Evolutionary conservation across 176 grass and related monocot species (phyloP), one percentile per base, ranked within the genome.

Genomic region (Paspalum vaginatum): DNA sequence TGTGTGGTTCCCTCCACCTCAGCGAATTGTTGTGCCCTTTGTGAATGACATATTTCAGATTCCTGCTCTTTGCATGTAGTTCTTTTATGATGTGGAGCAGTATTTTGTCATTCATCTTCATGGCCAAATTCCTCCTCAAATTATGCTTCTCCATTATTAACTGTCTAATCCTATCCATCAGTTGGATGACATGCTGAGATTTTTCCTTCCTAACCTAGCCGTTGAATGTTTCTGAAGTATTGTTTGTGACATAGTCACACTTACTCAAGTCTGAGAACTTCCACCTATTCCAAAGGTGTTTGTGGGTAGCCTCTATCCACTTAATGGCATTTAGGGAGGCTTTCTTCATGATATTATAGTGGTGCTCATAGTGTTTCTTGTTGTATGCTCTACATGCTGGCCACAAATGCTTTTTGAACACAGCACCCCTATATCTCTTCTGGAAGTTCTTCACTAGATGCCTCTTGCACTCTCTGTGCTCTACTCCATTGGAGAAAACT

Each of bases 241-340:
- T 61, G 22, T 61, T 61, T 11, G 58, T 61, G 22, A 61, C 58
- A 61, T 61, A 61, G 11, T 61, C 58, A 61, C 58, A 61, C 58
- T 61, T 59, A 21, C 56, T 59, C 12, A 9, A 2, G 25, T 10
- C 26, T 11, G 57, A 60, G 57, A 60, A 60, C 10, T 25, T 26
- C 20, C 17, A 55, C n/a, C 53, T 55, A 20, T 17, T 18, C 53
- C 53, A 55, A 0, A 55, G n/a, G 18, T 55, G 18, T 16, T 55
- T 18, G 18, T 55, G 53, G 2, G n/a, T 55, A 1, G n/a, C 18
- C 53, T 55, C 53, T n/a, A 55, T 55, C 53, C 53, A 55, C 7
- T 6, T 55, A 16, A 55, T 55, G 16, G 53, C 53, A 5, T 32
- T 61, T 14, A 24, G 4, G 25, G 25, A 56, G 2, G 54, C 18